phyloP scores from a whole-genome alignment of 768 basidiomycete species.

The Termitomyces sp. region DNA sequence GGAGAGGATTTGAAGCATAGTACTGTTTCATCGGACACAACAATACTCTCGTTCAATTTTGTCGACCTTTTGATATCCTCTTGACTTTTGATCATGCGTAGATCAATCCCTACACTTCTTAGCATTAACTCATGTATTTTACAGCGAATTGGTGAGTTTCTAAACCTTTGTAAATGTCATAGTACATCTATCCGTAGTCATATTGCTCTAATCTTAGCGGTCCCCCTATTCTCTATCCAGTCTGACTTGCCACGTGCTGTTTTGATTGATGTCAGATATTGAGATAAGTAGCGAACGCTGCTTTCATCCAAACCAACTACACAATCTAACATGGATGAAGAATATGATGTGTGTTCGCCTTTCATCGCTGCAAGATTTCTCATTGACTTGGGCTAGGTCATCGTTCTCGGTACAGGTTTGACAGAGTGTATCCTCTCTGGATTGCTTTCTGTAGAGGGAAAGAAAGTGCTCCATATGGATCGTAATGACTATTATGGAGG shows the following conservation, averaged over 20 bases:
- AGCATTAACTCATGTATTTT: not conserved
- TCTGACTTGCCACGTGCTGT: slow-evolving; percentile 13
- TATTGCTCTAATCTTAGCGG: not conserved
- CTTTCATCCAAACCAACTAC: slow-evolving; percentile 18
- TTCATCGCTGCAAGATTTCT: slow-evolving; percentile 1
- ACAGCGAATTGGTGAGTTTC: slow-evolving; percentile 2
- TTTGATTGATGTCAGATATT: slow-evolving; percentile 15
- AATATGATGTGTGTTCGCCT: slow-evolving; percentile 74
- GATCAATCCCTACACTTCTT: not conserved
- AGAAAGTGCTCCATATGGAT: slow-evolving; percentile 99
- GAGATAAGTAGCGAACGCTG: not conserved
- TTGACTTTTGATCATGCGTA: slow-evolving; percentile 4
- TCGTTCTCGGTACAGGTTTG: slow-evolving; percentile 93
- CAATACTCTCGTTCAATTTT: not conserved
- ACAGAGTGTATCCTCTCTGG: slow-evolving; percentile 99
- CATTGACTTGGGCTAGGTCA: slow-evolving; percentile 46
- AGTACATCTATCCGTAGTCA: slow-evolving; percentile 5
- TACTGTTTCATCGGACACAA: not conserved
- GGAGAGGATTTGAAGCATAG: slow-evolving; percentile 14
- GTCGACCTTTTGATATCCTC: not conserved
- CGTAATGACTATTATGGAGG: slow-evolving; percentile 99
- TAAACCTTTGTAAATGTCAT: slow-evolving; percentile 8
- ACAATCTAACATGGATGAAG: slow-evolving; percentile 82
- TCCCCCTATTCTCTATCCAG: not conserved
- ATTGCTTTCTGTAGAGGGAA: slow-evolving; percentile 96